Base-by-base conservation (phyloP, 169 alveolate genomes). In the Eimeria sp. region DNA sequence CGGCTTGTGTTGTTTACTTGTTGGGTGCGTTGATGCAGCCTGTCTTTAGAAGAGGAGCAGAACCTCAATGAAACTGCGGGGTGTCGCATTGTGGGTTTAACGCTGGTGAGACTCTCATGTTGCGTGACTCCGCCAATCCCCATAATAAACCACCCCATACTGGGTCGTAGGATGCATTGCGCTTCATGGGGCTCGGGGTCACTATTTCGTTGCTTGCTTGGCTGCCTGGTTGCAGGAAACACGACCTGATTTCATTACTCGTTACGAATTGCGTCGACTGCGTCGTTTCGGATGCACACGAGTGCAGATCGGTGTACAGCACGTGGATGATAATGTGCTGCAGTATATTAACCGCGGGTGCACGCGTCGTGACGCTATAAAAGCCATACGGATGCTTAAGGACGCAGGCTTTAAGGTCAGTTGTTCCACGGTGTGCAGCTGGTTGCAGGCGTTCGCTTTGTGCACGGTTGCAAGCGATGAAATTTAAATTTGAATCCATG, bases 241-340 rank as follows among this genome's bases (percentile, higher is more conserved):
- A 27, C 97, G 99, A 27, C 99, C 99, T 25, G 99, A 99, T 95
- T 98, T 98, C 91, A 98, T 99, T 54, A 98, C 97, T 56, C 97
- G 98, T 8, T 97, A 95, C 18, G 99, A 99, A 96, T 96, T 99
- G 46, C 85, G 89, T 30, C 64, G 76, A 56, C 91, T 98, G 91
- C 97, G 99, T 14, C 97, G 95, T n/a, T 97, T 97, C 85, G 99
- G 99, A 2, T 98, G 99, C 97, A 99, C 99, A 20, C 96, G 99
- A 56, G 99, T 99, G 74, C 99, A 99, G 97, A 90, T 99, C 56
- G 99, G 99, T 37, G 98, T 99, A 89, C 99, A 99, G 97, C 99
- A 99, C 95, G 98, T 99, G 37, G 98, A 98, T 72, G 97, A 99
- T 95, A 97, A 89, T 40, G 97, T 98, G 56, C 97, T 99, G 95